A percentile compares a stretch with the other conserved stretches of the same genome.
Evolutionary conservation across 805 yeast genomes (phyloP).

Genomic region (Pichia cephalocereana): DNA sequence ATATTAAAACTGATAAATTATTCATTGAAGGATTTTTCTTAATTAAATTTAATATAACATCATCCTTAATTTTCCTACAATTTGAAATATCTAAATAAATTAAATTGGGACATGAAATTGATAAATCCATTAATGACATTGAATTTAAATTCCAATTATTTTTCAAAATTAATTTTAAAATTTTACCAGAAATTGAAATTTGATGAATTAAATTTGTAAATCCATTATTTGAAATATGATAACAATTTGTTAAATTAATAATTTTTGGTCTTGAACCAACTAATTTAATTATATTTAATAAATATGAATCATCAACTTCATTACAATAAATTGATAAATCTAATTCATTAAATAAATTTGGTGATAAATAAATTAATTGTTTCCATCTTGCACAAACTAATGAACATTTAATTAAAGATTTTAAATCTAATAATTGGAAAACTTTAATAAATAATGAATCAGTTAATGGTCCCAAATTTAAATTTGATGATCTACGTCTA

Average conservation of each 20-base stretch:
- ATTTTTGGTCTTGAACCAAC: slow-evolving; percentile 58
- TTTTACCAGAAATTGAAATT: slow-evolving; percentile 55
- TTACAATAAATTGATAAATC: slow-evolving; percentile 60
- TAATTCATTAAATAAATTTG: slow-evolving; percentile 39
- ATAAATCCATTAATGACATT: slow-evolving; percentile 73
- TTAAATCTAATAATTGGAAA: slow-evolving; percentile 45
- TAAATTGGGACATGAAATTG: slow-evolving; percentile 52
- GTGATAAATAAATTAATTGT: slow-evolving; percentile 49
- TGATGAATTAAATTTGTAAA: slow-evolving; percentile 64
- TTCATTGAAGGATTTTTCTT: slow-evolving; percentile 32
- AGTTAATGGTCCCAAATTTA: slow-evolving; percentile 51
- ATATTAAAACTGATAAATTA: slow-evolving; percentile 40
- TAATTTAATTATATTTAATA: slow-evolving; percentile 53
- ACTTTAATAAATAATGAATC: slow-evolving; percentile 48
- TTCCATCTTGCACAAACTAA: slow-evolving; percentile 60
- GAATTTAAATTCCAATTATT: slow-evolving; percentile 74
- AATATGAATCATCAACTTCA: slow-evolving; percentile 45
- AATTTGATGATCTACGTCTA: slow-evolving; percentile 45
- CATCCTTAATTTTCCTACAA: slow-evolving; percentile 66
- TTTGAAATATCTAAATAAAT: slow-evolving; percentile 59
- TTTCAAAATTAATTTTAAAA: slow-evolving; percentile 48
- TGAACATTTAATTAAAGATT: slow-evolving; percentile 51
- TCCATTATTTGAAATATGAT: slow-evolving; percentile 69
- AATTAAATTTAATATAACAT: slow-evolving; percentile 58
- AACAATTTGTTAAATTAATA: slow-evolving; percentile 63